These are phyloP conservation scores for Dothistroma septosporum DNA, from an alignment of 2,329 filamentous ascomycete species.

Conservation along the genomic window DNA sequence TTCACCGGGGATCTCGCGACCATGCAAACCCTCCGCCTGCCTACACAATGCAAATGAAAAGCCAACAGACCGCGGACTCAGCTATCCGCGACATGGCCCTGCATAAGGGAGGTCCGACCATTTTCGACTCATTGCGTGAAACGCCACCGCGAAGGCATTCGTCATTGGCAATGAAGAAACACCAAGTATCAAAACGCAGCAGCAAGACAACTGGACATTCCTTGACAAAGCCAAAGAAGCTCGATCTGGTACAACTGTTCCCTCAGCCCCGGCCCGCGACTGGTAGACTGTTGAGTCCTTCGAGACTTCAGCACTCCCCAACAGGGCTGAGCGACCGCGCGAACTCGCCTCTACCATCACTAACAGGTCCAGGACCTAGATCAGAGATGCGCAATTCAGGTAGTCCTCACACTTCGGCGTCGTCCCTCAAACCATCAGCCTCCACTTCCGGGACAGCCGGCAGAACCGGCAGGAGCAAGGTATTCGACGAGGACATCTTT, in stretches of 20 bases:
- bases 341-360: constrained; percentile 26
- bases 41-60: constrained; percentile 3
- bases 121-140: constrained; percentile 13
- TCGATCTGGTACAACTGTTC: constrained; percentile 44
- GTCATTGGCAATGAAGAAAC: constrained; percentile 12
- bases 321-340: constrained; percentile 38
- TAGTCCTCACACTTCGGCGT: background rate
- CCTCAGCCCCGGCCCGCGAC: constrained; percentile 26
- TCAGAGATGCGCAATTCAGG: background rate
- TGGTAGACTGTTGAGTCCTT: constrained; percentile 36
- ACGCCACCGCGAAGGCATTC: constrained; percentile 12
- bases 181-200: constrained; percentile 10
- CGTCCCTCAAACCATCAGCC: constrained; percentile 9
- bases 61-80: constrained; percentile 25
- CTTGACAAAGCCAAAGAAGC: constrained; percentile 29
- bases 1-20: constrained; percentile 34
- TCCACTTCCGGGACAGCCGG: constrained; percentile 8
- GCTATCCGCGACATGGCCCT: constrained; percentile 43
- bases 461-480: constrained; percentile 7
- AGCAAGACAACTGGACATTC: constrained; percentile 21
- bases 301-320: constrained; percentile 40
- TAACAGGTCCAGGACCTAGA: constrained; percentile 7
- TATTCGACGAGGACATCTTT: constrained; percentile 38
- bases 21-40: constrained; percentile 35
- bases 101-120: constrained; percentile 35